Conservation (phyloP, 2,329 filamentous ascomycete species). For the Exophiala spinifera region DNA sequence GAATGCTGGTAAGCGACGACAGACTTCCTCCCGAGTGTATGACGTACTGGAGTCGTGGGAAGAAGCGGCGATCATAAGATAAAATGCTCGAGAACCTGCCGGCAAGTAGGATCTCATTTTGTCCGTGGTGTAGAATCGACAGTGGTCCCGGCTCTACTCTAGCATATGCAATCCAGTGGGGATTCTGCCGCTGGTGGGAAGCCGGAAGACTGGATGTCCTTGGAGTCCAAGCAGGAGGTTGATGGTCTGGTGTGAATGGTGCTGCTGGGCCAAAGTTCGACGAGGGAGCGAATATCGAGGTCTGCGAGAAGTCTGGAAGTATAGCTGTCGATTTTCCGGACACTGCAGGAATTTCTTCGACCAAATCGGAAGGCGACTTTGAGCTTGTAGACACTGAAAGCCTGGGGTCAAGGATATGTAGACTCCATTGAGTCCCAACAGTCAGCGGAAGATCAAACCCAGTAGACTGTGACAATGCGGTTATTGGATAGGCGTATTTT, state of each 20-base stretch:
- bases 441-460: slow-evolving; percentile 68
- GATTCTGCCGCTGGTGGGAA: slow-evolving; percentile 13
- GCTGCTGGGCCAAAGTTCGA: slow-evolving; percentile 5
- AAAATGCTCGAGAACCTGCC: slow-evolving; percentile 86
- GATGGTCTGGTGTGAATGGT: slow-evolving; percentile 7
- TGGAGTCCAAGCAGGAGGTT: background rate
- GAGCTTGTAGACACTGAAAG: slow-evolving; percentile 27
- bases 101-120: slow-evolving; percentile 80
- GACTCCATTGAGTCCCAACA: slow-evolving; percentile 74
- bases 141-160: slow-evolving; percentile 77
- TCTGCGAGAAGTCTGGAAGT: slow-evolving; percentile 13
- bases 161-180: slow-evolving; percentile 53
- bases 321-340: slow-evolving; percentile 17
- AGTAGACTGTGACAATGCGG: slow-evolving; percentile 69
- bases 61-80: slow-evolving; percentile 83
- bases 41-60: slow-evolving; percentile 71
- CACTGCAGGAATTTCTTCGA: slow-evolving; percentile 49
- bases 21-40: slow-evolving; percentile 81
- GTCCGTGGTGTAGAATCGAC: slow-evolving; percentile 74
- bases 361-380: slow-evolving; percentile 42
- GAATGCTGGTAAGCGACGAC: slow-evolving; percentile 59
- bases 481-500: slow-evolving; percentile 77
- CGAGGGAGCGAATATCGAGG: slow-evolving; percentile 5
- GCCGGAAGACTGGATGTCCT: slow-evolving; percentile 3
- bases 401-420: slow-evolving; percentile 80